Base-by-base conservation (phyloP, 192 early-diverging fungal genomes). In the Coemansia sp. region DNA sequence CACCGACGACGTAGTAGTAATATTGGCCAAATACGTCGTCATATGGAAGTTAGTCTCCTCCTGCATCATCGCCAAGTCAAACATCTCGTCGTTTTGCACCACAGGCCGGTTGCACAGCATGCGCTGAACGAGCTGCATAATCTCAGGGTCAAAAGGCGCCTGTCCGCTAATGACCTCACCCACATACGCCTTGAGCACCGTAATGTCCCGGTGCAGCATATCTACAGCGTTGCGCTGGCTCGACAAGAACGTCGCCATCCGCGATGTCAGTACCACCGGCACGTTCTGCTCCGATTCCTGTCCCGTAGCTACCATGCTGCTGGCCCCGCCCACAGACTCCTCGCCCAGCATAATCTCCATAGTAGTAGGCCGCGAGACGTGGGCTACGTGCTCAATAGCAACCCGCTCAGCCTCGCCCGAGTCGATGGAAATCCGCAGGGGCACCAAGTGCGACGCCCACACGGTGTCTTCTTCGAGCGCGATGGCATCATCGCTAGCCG, bases 341-440 rank as follows among this genome's bases (percentile, higher is more conserved):
- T 13, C 53, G 11, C 48, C 42, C 5, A 15, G 22, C 32, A 70
- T 42, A 34, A 74, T 71, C 4, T 67, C 74, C 7, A 56, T 70
- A 2, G 60, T 65, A 10, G 73, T 69, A 0, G 40, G 51, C 13
- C 61, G 45, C 0, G 81, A 66, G 17, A 73, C 65, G 41, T 72
- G 75, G 2, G 69, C 76, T 8, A 83, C 73, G 46, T 83, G 81
- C 61, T 83, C 81, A 2, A 77, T 67, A 5, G 81, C 81, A 7
- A 83, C 65, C 13, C 81, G 81, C 69, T 83, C 81, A 0, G 81
- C 81, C 65, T 83, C 81, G 61, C 81, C 81, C 19, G 81, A 77
- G 55, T 83, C 76, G 11, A 83, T 69, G 6, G 66, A 44, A 11
- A 78, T 48, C 13, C 61, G 65, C 62, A 83, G 11, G 5, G 81